Evolutionary conservation across 2,329 filamentous ascomycete species (phyloP), one percentile per base, ranked within the genome.

Genomic region (Colletotrichum navitas): DNA sequence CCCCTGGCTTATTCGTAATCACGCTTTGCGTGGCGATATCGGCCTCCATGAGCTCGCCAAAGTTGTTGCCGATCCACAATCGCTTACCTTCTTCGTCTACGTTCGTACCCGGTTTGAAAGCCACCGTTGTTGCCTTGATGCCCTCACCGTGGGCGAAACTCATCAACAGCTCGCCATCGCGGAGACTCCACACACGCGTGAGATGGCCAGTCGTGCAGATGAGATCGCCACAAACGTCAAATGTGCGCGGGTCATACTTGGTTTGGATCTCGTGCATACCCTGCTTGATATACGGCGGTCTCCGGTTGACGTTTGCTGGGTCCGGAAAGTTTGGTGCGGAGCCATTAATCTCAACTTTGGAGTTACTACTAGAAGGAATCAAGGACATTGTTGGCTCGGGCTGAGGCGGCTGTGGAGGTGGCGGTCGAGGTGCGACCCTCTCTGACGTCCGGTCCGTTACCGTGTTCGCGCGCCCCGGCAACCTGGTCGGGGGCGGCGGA

Each of bases 41-140:
- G 55, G 97, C 88, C 82, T 99, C 96, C 78, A 95, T 90, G 49
- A 99, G 85, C 74, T 99, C 96, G 59, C 96, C 96, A 8, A 90
- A 86, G 75, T 92, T 97, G 54, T 92, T 98, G 10, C 96, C 96
- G 41, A 98, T 89, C 96, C 96, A 99, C 32, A 99, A 76, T 18
- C 91, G 88, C 65, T 88, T 88, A 7, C 94, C 95, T 81, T 98
- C 95, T 58, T 95, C 90, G 70, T 94, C 89, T 1, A 95, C 88
- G 74, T 92, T 89, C 3, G 87, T 85, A 1, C 92, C 92, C 3
- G 95, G 94, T 79, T 97, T 97, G 82, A 99, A 99, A 0, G 90
- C 88, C 7, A 98, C 84, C 2, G 94, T 90, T 1, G 94, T 92
- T 10, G 93, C 92, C 78, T 93, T 97, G 73, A 94, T 86, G 1